These are phyloP conservation scores for Sporothrix luriei DNA, from an alignment of 2,329 filamentous ascomycete species.

Conservation along the genomic window DNA sequence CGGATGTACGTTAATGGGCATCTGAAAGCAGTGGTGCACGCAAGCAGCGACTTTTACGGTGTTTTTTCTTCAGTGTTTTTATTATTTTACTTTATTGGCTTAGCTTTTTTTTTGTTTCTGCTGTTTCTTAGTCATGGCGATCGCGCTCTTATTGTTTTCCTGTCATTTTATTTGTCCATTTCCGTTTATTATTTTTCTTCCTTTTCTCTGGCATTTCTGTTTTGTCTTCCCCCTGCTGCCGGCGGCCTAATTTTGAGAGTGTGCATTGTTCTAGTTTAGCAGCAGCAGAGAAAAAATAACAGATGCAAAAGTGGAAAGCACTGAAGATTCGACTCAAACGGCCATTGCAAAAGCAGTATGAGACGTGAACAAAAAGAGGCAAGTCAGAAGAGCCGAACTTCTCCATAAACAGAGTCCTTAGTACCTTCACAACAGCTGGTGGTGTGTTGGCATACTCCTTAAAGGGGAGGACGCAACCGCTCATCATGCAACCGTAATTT, in stretches of 20 bases:
- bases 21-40: neutral
- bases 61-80: conserved; percentile 29
- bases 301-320: conserved; percentile 22
- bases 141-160: conserved; percentile 40
- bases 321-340: neutral
- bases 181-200: conserved; percentile 32
- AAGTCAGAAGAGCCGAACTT: neutral
- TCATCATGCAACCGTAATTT: conserved; percentile 2
- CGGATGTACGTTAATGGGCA: neutral
- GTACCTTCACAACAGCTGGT: neutral
- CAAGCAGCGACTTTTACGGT: conserved; percentile 25
- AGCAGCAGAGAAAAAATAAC: conserved; percentile 33
- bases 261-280: conserved; percentile 31
- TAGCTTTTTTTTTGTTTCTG: conserved; percentile 42
- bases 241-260: conserved; percentile 35
- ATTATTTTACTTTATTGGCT: conserved; percentile 33
- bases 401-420: neutral
- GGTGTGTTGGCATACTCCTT: conserved; percentile 23
- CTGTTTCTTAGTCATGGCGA: conserved; percentile 32
- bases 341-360: neutral
- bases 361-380: neutral
- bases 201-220: conserved; percentile 21
- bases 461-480: neutral
- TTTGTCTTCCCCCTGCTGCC: conserved; percentile 32
- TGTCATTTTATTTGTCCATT: conserved; percentile 30